Evolutionary conservation across 768 basidiomycete genomes (phyloP), one percentile per base, ranked within the genome.

Genomic region (Trichaptum fuscoviolaceum): DNA sequence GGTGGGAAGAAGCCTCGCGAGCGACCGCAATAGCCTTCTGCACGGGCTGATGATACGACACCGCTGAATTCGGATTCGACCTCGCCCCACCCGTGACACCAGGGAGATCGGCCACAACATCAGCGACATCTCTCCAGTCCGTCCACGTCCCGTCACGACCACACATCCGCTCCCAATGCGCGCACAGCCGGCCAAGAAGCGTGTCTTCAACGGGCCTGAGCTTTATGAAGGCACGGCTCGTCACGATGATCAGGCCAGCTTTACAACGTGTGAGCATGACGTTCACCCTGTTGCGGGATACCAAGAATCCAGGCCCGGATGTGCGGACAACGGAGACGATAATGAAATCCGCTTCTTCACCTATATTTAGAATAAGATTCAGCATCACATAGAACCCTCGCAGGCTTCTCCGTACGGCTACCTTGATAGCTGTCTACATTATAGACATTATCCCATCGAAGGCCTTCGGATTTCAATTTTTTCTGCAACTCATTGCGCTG

Each of bases 381-480:
- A 26, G 10, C 15, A 52, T 20, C 10, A 12, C 8, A 34, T 7
- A 26, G 1, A 23, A 25, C 42, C 60, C 25, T 10, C 0, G 30
- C n/a, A 36, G 65, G 57, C 7, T 24, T 25, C 7, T 26, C 8
- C 15, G 25, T 10, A 9, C 0, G 57, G 71, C 10, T 25, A 82
- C 84, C 84, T 77, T 84, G 84, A 69, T 84, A 86, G 67, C 82
- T 83, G 69, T 86, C 84, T 15, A 86, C 78, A 67, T 84, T 85
- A 74, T 78, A 85, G 0, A 84, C 82, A 0, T 67, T 67, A 57
- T 83, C 77, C 78, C 77, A 81, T 3, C 78, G 79, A 7, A 77
- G 73, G 10, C 74, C 67, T 57, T 72, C 76, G 2, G 57, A 67
- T 60, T 81, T 77, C 26, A 85, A 72, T 7, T 65, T 67, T 24